Base-by-base conservation (phyloP, 257 asterid species). In the Nicotiana otophora region DNA sequence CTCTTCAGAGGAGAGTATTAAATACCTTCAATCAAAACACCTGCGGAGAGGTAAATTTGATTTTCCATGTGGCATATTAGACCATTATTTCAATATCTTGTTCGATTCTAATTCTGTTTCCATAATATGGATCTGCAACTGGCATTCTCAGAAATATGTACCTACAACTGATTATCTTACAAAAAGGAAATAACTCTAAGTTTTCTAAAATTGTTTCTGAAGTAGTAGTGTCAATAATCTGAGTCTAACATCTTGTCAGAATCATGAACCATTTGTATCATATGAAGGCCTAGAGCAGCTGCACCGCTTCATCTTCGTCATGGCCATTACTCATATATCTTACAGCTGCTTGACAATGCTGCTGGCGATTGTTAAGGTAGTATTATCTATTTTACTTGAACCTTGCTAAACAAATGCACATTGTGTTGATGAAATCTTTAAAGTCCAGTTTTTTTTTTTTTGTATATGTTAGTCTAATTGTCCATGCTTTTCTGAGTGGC, bases 281-380 rank as follows among this genome's bases (percentile, higher is more conserved):
- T 93, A 94, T 84, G 99, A 96, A 91, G 99, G 98, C 84, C 98
- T 96, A 34, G 99, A 96, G 91, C 98, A 96, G 82, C 97, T 96
- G 82, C 98, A 96, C 80, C 92, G 99, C 63, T 96, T 96, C 92
- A 94, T 96, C 87, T 96, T 96, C 84, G 97, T 94, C 85, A 96
- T 96, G 99, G 98, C 99, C 34, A 82, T 94, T 81, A 94, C 98
- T 6, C 99, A 96, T 82, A 85, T 96, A 83, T 89, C 98, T 63
- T 96, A 96, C 87, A 96, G 99, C 84, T 96, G 99, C 92, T 87
- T 96, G 78, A 96, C 99, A 48, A 96, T 96, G 99, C 84, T 94
- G 90, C 93, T 96, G 82, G 99, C 97, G 4, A 92, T 96, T 78
- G 97, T 93, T 58, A 96, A 96, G 99, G 99, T 96, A 63, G 66